A percentile compares a stretch with the other conserved stretches of the same genome.
These are phyloP conservation scores for Trypanosoma cruzi DNA, from an alignment of 208 protist species.

Conservation along the genomic window DNA sequence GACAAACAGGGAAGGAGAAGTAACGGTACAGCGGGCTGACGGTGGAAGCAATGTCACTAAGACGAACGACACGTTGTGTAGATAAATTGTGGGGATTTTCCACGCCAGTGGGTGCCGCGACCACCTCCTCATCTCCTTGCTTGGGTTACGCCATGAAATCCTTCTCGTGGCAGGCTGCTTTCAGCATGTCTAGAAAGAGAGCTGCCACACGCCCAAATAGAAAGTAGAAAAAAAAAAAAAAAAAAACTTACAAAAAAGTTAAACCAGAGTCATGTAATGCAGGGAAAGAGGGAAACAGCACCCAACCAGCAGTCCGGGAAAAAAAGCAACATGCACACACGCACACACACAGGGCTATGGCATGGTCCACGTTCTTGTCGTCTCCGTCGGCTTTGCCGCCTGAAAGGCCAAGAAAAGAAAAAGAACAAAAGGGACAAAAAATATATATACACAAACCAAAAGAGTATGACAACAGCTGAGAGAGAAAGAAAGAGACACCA, in stretches of 20 bases:
- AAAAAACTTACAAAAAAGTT: not conserved
- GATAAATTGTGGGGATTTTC: not conserved
- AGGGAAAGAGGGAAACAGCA: not conserved
- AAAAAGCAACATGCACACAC: not conserved
- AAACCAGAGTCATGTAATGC: not conserved
- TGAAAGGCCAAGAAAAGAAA: not conserved
- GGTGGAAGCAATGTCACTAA: slow-evolving; percentile 10
- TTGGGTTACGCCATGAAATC: not conserved
- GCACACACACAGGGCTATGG: not conserved
- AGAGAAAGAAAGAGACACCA: not conserved
- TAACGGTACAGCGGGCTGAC: slow-evolving; percentile 19
- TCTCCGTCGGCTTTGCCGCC: not conserved
- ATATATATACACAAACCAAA: not conserved
- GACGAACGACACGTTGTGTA: not conserved
- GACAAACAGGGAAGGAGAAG: slow-evolving; percentile 18
- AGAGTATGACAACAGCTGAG: no score
- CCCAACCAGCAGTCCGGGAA: not conserved
- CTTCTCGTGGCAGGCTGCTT: not conserved
- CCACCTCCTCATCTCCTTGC: not conserved
- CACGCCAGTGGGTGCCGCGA: not conserved
- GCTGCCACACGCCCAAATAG: not conserved
- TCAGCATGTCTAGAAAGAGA: not conserved
- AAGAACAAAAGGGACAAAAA: not conserved
- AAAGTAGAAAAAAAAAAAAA: not conserved
- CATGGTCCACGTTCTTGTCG: not conserved